phyloP scores from a whole-genome alignment of 176 grass and related monocot species.

The Hsuehochloa calcarea region DNA sequence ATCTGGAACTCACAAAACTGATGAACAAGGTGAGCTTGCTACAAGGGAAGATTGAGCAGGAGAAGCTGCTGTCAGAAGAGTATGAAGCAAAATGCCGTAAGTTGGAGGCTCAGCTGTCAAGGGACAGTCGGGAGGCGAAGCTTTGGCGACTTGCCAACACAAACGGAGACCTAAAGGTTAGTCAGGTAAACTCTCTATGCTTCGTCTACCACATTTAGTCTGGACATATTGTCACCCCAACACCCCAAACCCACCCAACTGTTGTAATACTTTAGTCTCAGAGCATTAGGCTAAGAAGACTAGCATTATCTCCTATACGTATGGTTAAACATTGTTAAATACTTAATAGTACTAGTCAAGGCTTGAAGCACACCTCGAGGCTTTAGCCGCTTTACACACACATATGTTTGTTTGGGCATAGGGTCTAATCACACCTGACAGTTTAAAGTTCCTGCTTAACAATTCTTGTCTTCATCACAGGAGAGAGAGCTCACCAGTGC shows the following conservation, averaged over 20 bases:
- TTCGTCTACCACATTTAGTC: not conserved
- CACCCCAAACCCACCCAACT: not conserved
- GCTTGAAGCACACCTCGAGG: not conserved
- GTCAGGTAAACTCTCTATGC: slow-evolving; percentile 55
- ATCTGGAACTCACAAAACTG: slow-evolving; percentile 54
- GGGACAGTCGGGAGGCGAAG: slow-evolving; percentile 56
- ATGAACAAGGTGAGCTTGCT: slow-evolving; percentile 54
- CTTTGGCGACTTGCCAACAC: slow-evolving; percentile 51
- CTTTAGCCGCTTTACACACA: not conserved
- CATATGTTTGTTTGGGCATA: not conserved
- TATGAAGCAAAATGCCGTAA: slow-evolving; percentile 70
- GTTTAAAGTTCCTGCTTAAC: not conserved
- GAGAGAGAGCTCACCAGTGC: slow-evolving; percentile 67
- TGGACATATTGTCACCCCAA: not conserved
- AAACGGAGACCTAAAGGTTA: slow-evolving; percentile 74
- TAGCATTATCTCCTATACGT: not conserved
- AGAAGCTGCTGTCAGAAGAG: slow-evolving; percentile 76
- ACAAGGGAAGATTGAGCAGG: slow-evolving; percentile 71
- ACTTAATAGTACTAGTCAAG: not conserved
- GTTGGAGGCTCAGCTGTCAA: slow-evolving; percentile 72
- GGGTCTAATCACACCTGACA: not conserved
- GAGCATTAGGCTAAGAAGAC: not conserved
- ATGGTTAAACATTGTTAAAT: not conserved
- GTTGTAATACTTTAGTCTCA: not conserved
- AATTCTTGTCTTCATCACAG: slow-evolving; percentile 42